Percentiles rank a stretch among this genome's conserved stretches.
These are phyloP conservation scores for Podila clonocystis DNA, from an alignment of 192 early-diverging fungal genomes.

Conservation along the genomic window DNA sequence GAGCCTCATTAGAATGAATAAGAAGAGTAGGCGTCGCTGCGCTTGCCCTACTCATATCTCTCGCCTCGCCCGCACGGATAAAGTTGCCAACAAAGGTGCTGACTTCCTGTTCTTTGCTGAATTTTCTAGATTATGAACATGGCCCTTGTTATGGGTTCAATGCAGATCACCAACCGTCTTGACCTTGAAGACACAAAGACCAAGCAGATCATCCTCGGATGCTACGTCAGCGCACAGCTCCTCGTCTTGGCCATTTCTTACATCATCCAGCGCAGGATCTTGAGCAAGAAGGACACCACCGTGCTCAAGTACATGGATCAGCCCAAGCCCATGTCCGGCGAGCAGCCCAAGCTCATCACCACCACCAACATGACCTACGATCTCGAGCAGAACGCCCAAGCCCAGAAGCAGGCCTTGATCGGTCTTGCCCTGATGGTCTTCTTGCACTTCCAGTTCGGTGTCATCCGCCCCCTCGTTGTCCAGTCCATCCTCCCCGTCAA, in stretches of 20 bases:
- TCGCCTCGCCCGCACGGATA: not conserved
- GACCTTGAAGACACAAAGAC: slow-evolving; percentile 73
- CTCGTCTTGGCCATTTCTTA: slow-evolving; percentile 57
- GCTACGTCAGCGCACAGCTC: slow-evolving; percentile 68
- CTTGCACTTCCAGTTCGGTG: slow-evolving; percentile 89
- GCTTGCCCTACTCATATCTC: no score
- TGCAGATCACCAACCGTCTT: slow-evolving; percentile 72
- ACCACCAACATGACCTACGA: slow-evolving; percentile 85
- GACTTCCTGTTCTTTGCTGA: not conserved
- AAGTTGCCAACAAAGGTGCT: not conserved
- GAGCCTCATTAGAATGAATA: no score
- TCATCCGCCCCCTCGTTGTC: slow-evolving; percentile 88
- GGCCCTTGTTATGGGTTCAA: slow-evolving; percentile 69
- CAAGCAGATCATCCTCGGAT: slow-evolving; percentile 62
- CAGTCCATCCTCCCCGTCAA: slow-evolving; percentile 85
- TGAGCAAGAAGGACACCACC: slow-evolving; percentile 86
- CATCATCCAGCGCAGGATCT: slow-evolving; percentile 56
- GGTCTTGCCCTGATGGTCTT: slow-evolving; percentile 77
- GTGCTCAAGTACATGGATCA: slow-evolving; percentile 83
- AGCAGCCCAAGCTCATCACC: slow-evolving; percentile 60
- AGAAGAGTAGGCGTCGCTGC: no score
- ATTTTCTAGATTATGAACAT: slow-evolving; percentile 57
- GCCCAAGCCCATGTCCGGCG: slow-evolving; percentile 60
- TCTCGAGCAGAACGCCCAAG: slow-evolving; percentile 70
- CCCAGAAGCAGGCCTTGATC: slow-evolving; percentile 74